Conservation (phyloP, 257 asterid species). For the Paulownia fortunei region DNA sequence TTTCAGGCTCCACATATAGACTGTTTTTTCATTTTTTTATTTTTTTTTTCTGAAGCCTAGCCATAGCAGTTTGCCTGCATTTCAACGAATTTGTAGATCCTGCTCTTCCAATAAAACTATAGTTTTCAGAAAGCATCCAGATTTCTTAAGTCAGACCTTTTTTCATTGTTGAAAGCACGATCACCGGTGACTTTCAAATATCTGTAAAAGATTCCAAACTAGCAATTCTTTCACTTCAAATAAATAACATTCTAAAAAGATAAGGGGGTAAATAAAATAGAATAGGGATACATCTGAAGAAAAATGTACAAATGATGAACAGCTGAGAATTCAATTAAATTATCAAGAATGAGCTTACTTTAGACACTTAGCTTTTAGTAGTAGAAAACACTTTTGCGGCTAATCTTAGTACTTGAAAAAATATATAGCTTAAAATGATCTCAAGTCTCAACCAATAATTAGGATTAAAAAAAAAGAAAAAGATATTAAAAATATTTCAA, state of each 20-base stretch:
- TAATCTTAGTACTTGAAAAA: not conserved
- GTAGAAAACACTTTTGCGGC: not conserved
- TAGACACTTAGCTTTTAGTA: slow-evolving; percentile 14
- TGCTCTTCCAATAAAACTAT: not conserved
- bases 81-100: not conserved
- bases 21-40: no score
- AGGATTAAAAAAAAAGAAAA: not conserved
- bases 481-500: not conserved
- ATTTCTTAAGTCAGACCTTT: not conserved
- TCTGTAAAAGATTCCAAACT: not conserved
- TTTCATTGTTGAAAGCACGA: not conserved
- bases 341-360: slow-evolving; percentile 14
- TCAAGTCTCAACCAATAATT: not conserved
- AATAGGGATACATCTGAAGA: not conserved
- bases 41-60: not conserved
- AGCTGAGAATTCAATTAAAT: not conserved
- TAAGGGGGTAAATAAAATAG: not conserved
- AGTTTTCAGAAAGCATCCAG: not conserved
- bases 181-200: not conserved
- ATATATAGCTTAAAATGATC: not conserved
- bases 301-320: not conserved
- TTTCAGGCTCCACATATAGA: not conserved
- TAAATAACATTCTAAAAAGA: slow-evolving; percentile 8
- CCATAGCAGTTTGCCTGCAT: not conserved
- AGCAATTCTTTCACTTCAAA: not conserved